Evolutionary conservation across 2,329 filamentous ascomycete genomes (phyloP), one percentile per base, ranked within the genome.

Genomic region (Ophiocordyceps australis): DNA sequence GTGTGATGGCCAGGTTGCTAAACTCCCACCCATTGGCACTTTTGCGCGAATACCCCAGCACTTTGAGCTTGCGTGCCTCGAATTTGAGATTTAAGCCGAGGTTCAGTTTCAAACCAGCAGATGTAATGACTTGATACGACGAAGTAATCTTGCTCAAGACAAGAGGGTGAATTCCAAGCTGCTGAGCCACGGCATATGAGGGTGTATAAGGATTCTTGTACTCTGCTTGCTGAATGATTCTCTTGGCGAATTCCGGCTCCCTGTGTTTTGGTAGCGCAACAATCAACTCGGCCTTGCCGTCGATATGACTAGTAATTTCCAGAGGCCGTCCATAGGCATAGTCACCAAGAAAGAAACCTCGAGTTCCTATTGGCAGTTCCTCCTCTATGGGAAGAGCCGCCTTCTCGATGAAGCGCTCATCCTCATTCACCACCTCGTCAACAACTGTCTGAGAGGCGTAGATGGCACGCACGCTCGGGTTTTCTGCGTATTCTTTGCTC

Each of bases 21-120:
- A 93, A 98, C 49, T 98, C 89, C 91, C 91, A 98, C 5, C 91
- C 89, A 16, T 71, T 77, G 9, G 71, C 61, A 4, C 74, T 74
- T 43, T 89, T 89, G 39, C 83, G 77, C 14, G 86, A 93, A 50
- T 94, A 98, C 1, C 89, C 89, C 17, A 98, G 56, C 6, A 98
- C 89, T 55, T 98, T 98, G 38, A 85, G 65, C 52, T 94, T 93
- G 54, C 81, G 86, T 3, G 72, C 81, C 46, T 98, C 89, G 32
- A 98, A 98, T 49, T 98, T 98, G 37, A 98, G 63, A 42, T 98
- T 98, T 32, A 98, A 61, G 1, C 89, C 89, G 14, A 98, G 58
- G 40, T 98, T 98, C 33, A 93, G 64, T 39, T 80, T 78, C 30
- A 83, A 59, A 14, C 79, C 82, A 30, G 81, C 81, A 4, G 86